phyloP scores from a whole-genome alignment of 352 stramenopile genomes.

The Phytophthora aleatoria region DNA sequence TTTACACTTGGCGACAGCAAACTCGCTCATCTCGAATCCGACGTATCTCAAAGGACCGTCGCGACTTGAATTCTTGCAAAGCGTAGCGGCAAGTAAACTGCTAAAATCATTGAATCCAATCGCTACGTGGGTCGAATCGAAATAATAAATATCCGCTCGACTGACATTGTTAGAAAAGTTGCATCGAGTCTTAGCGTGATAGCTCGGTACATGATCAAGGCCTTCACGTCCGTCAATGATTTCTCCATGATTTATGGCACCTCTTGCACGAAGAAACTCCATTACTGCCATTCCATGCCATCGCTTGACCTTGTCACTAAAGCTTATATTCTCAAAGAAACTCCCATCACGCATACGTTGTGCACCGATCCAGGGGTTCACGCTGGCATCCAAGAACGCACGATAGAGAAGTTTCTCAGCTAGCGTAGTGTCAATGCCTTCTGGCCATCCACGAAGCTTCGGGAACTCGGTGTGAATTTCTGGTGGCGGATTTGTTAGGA shows the following conservation, averaged over 20 bases:
- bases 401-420: slow-evolving; percentile 26
- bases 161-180: slow-evolving; percentile 6
- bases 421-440: slow-evolving; percentile 22
- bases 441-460: slow-evolving; percentile 27
- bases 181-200: slow-evolving; percentile 3
- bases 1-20: slow-evolving; percentile 7
- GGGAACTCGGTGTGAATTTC: slow-evolving; percentile 29
- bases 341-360: slow-evolving; percentile 11
- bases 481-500: slow-evolving; percentile 9
- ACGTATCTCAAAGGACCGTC: slow-evolving; percentile 1
- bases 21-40: slow-evolving; percentile 9
- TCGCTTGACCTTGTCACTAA: slow-evolving; percentile 17
- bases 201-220: background rate
- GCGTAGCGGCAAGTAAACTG: slow-evolving; percentile 16
- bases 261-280: slow-evolving; percentile 9
- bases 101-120: slow-evolving; percentile 42
- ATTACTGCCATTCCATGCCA: slow-evolving; percentile 33
- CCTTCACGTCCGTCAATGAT: slow-evolving; percentile 2
- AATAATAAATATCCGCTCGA: slow-evolving; percentile 8
- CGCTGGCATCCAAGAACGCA: slow-evolving; percentile 23
- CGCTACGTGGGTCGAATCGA: slow-evolving; percentile 36
- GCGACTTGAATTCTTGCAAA: slow-evolving; percentile 4
- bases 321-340: slow-evolving; percentile 6
- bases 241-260: background rate
- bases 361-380: slow-evolving; percentile 22